Evolutionary conservation across 345 rosid genomes (phyloP).

Genomic region (Erucastrum elatum): DNA sequence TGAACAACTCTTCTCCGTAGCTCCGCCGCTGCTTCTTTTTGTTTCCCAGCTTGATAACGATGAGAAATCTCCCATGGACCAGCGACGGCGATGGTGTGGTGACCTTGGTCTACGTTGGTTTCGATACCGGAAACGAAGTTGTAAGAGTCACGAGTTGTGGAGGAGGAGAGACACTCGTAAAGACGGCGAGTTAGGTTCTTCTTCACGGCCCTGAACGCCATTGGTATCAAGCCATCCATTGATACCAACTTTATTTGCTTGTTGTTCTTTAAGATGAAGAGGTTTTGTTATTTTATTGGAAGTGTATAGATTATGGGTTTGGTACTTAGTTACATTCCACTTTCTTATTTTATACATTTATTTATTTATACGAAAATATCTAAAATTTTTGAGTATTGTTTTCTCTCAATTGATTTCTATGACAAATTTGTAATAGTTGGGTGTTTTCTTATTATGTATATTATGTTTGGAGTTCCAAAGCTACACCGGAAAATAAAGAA

Average conservation of each 20-base stretch:
- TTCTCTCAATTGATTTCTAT: neutral
- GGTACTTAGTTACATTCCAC: slow-evolving; percentile 21
- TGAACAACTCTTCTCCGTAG: slow-evolving; percentile 14
- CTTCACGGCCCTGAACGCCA: slow-evolving; percentile 69
- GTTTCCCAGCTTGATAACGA: slow-evolving; percentile 32
- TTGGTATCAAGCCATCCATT: slow-evolving; percentile 87
- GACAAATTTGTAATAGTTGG: neutral
- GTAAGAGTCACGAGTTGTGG: slow-evolving; percentile 41
- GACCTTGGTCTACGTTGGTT: slow-evolving; percentile 21
- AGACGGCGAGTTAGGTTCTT: slow-evolving; percentile 57
- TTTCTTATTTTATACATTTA: slow-evolving; percentile 22
- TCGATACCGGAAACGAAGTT: slow-evolving; percentile 23
- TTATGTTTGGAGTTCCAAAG: neutral
- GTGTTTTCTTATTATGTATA: slow-evolving; percentile 3
- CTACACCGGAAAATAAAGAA: neutral
- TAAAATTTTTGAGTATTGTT: slow-evolving; percentile 11
- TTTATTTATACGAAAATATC: no score
- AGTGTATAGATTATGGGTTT: slow-evolving; percentile 10
- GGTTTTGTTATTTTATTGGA: neutral
- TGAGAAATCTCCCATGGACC: slow-evolving; percentile 54
- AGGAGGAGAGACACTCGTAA: slow-evolving; percentile 72
- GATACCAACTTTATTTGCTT: neutral
- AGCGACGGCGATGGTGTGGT: slow-evolving; percentile 54
- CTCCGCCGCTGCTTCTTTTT: slow-evolving; percentile 9
- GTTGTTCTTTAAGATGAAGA: slow-evolving; percentile 4